Evolutionary conservation across 352 stramenopile genomes (phyloP), one percentile per base, ranked within the genome.

Genomic region (Phytophthora constricta): DNA sequence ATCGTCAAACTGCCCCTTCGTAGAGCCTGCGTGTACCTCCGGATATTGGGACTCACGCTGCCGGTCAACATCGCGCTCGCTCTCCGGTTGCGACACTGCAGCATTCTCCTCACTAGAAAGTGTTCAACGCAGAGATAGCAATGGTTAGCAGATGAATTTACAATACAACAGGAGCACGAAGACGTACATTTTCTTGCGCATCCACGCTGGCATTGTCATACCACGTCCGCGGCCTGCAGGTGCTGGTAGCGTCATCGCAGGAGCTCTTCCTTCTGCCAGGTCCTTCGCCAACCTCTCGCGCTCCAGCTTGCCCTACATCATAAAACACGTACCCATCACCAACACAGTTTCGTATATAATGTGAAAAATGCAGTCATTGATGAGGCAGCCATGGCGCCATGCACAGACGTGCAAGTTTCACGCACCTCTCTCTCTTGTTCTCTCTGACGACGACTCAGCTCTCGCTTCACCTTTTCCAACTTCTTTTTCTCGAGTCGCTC

Each of bases 201-300:
- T 97, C 92, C 92, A 98, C 31, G 92, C 91, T 16, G 92, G 92
- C 64, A 98, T 80, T 9, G 94, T 97, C 82, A 98, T 92, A 42
- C 91, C 89, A 33, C 90, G 84, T 13, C 92, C 92, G 14, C 89
- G 85, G 39, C 91, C 91, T 39, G 83, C 83, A 52, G 86, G 70
- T 9, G 47, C 59, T 0, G 76, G 74, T 0, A 95, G 46, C 22
- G 82, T 62, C 37, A 91, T 82, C 8, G 70, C 68, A 17, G 79
- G 76, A n/a, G 83, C 71, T 49, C 80, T 86, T 1, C 87, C 87
- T 63, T 84, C 86, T 46, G 78, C 87, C 26, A 96, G 58, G 43
- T 93, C 86, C 17, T 87, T 87, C 4, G 79, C 78, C 10, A 96
- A 68, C 53, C 92, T 67, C 43, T 91, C 84, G 33, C 83, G 75